Evolutionary conservation across 1,139 yeast genomes (phyloP).

Genomic region (Suhomyces bolitotheri): DNA sequence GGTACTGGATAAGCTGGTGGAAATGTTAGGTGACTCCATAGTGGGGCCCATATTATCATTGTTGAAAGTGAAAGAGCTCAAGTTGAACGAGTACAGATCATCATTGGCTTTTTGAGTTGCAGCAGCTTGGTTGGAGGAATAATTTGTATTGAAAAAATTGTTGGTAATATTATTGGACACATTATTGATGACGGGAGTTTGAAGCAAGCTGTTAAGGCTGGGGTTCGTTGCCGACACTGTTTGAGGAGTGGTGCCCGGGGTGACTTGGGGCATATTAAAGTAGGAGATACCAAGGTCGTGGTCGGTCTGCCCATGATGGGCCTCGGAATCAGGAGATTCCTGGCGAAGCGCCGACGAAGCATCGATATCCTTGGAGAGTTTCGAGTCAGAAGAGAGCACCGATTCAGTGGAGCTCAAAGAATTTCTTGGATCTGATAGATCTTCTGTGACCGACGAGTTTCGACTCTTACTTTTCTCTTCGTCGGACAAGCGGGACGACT

Average conservation of each 20-base stretch:
- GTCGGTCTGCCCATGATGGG: not conserved
- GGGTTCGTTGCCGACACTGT: not conserved
- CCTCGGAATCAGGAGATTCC: not conserved
- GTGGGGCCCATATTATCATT: constrained; percentile 11
- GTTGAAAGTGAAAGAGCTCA: constrained; percentile 37
- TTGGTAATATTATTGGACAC: constrained; percentile 37
- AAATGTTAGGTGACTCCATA: constrained; percentile 7
- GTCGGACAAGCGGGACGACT: constrained; percentile 20
- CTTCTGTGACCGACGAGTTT: not conserved
- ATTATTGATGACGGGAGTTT: constrained; percentile 34
- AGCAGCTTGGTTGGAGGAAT: constrained; percentile 15
- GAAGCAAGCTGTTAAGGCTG: constrained; percentile 18
- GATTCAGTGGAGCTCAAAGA: constrained; percentile 10
- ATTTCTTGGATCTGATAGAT: too few relatives aligned
- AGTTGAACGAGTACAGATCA: constrained; percentile 37
- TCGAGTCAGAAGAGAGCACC: constrained; percentile 3
- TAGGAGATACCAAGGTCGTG: not conserved
- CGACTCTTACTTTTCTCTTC: not conserved
- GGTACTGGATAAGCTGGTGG: constrained; percentile 11
- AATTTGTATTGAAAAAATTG: constrained; percentile 34
- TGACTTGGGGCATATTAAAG: not conserved
- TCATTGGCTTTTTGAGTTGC: constrained; percentile 18
- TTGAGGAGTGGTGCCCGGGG: not conserved
- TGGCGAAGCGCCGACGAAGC: not conserved
- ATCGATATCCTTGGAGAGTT: not conserved